Evolutionary conservation across 805 yeast species (phyloP).

Genomic region (Lachancea waltii): DNA sequence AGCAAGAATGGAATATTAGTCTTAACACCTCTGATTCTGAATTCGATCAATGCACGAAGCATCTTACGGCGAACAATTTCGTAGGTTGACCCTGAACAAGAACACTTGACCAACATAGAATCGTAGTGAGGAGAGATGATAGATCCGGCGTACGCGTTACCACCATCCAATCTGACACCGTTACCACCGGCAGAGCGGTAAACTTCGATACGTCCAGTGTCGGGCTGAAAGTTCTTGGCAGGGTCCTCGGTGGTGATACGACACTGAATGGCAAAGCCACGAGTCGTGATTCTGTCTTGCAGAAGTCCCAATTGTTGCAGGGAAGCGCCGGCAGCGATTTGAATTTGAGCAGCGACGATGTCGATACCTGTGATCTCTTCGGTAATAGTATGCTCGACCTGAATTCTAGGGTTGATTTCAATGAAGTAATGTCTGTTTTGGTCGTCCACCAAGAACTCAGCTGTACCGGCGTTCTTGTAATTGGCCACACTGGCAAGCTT

Average conservation of each 20-base stretch:
- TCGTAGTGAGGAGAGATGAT: constrained; percentile 96
- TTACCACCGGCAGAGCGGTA: constrained; percentile 99
- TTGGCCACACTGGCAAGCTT: constrained; percentile 81
- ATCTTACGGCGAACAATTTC: constrained; percentile 97
- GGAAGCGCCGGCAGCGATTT: constrained; percentile 97
- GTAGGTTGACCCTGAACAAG: constrained; percentile 93
- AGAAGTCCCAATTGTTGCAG: constrained; percentile 83
- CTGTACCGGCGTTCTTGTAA: constrained; percentile 97
- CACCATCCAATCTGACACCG: constrained; percentile 98
- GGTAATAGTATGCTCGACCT: constrained; percentile 97
- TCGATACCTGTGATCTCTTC: constrained; percentile 99
- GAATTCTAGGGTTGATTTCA: constrained; percentile 97
- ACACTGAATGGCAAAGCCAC: constrained; percentile 98
- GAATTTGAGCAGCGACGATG: constrained; percentile 96
- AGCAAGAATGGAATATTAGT: constrained; percentile 95
- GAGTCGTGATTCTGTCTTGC: constrained; percentile 89
- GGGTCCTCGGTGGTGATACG: constrained; percentile 99
- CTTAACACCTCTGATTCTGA: constrained; percentile 98
- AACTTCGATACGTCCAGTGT: constrained; percentile 96
- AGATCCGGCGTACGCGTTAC: constrained; percentile 96
- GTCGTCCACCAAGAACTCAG: constrained; percentile 89
- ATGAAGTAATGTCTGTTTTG: constrained; percentile 95
- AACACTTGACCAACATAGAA: constrained; percentile 95
- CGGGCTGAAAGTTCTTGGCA: constrained; percentile 93
- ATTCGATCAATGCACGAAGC: constrained; percentile 94